These are phyloP conservation scores for Goniomonas avonlea DNA, from an alignment of 78 protist species.

Conservation along the genomic window DNA sequence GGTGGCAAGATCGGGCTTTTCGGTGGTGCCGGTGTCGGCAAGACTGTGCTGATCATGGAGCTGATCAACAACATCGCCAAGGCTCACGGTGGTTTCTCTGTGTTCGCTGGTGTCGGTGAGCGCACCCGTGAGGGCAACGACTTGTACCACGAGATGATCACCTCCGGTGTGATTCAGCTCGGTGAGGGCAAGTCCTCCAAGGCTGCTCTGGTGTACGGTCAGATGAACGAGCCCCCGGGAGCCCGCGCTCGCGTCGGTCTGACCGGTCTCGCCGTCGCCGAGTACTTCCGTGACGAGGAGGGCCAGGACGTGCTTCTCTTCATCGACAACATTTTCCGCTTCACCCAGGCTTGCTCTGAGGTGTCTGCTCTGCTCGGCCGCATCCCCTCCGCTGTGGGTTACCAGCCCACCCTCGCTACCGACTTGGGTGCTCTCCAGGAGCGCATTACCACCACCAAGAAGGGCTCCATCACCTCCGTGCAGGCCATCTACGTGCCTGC, in stretches of 20 bases:
- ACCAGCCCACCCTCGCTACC: conserved; percentile 97
- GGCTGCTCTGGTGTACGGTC: conserved; percentile 97
- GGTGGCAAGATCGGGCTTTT: conserved; percentile 99
- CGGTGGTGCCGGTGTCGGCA: conserved; percentile 99
- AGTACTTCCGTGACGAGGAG: conserved; percentile 96
- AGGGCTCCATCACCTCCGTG: conserved; percentile 97
- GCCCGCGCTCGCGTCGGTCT: conserved; percentile 98
- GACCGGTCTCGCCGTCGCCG: conserved; percentile 95
- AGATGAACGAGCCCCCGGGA: conserved; percentile 99
- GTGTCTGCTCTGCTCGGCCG: conserved; percentile 98
- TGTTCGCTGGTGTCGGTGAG: conserved; percentile 99
- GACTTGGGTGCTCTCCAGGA: conserved; percentile 97
- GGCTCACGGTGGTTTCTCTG: conserved; percentile 97
- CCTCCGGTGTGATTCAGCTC: conserved; percentile 90
- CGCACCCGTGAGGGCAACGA: conserved; percentile 97
- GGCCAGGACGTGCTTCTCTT: conserved; percentile 96
- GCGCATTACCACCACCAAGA: conserved; percentile 95
- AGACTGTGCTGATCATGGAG: conserved; percentile 96
- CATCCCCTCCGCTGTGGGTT: conserved; percentile 99
- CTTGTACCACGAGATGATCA: conserved; percentile 95
- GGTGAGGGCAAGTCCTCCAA: conserved; percentile 71
- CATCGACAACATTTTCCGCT: conserved; percentile 99
- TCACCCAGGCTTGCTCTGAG: conserved; percentile 96
- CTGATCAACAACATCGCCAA: conserved; percentile 97
- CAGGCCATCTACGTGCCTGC: conserved; percentile 99